Percentiles rank a stretch among this genome's conserved stretches.
These are phyloP conservation scores for Thielaviopsis euricoi DNA, from an alignment of 2,329 filamentous ascomycete genomes.

Conservation along the genomic window DNA sequence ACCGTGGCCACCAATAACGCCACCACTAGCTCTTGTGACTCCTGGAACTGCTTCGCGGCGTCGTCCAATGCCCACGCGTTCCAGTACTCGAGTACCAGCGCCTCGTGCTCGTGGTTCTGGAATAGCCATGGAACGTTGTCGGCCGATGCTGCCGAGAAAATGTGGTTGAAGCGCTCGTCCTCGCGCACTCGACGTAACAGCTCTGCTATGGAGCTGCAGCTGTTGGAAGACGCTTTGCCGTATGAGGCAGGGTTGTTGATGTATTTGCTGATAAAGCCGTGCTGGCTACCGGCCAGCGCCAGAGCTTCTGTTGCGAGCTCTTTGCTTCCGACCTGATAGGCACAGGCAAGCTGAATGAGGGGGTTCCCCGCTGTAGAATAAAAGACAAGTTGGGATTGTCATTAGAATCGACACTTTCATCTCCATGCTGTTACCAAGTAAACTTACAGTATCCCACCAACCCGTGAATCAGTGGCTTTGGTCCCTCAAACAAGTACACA, in stretches of 20 bases:
- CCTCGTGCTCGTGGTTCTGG: slow-evolving; percentile 51
- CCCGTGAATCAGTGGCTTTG: slow-evolving; percentile 65
- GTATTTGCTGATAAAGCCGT: slow-evolving; percentile 46
- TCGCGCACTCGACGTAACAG: slow-evolving; percentile 52
- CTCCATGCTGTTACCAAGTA: background rate
- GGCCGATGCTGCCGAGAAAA: slow-evolving; percentile 42
- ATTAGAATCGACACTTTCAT: background rate
- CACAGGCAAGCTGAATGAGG: slow-evolving; percentile 90
- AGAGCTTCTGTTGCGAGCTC: slow-evolving; percentile 84
- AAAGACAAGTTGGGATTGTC: slow-evolving; percentile 1
- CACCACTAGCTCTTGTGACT: slow-evolving; percentile 47
- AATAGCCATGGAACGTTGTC: slow-evolving; percentile 52
- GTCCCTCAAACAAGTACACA: slow-evolving; percentile 58
- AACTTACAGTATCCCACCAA: slow-evolving; percentile 60
- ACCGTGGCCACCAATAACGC: slow-evolving; percentile 47
- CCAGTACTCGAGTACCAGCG: slow-evolving; percentile 70
- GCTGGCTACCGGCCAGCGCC: slow-evolving; percentile 43
- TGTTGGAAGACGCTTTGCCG: slow-evolving; percentile 44
- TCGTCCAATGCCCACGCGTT: slow-evolving; percentile 65
- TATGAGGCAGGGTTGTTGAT: slow-evolving; percentile 60
- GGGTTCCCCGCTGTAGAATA: slow-evolving; percentile 57
- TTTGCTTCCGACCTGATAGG: slow-evolving; percentile 70
- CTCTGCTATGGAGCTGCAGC: slow-evolving; percentile 46
- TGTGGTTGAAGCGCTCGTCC: slow-evolving; percentile 53
- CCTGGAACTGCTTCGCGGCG: slow-evolving; percentile 56